Evolutionary conservation across 106 monocot genomes (phyloP).

Genomic region (Dioscorea dumetorum): DNA sequence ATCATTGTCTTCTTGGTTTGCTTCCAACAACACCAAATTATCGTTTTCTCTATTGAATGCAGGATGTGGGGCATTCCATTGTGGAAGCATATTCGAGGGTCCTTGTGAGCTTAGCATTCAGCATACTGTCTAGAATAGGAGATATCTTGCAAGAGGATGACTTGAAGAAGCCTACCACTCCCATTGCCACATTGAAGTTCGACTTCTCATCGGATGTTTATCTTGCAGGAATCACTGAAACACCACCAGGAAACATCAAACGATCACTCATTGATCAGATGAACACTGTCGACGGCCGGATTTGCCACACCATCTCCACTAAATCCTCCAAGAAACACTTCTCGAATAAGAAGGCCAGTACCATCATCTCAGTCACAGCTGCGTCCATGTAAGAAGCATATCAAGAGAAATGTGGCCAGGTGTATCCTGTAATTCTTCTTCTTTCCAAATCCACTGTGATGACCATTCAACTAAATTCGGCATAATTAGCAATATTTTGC

Average conservation of each 20-base stretch:
- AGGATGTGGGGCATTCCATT: slow-evolving; percentile 85
- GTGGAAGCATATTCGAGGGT: slow-evolving; percentile 91
- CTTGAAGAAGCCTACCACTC: slow-evolving; percentile 69
- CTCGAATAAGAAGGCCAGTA: too few relatives aligned
- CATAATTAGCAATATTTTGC: too few relatives aligned
- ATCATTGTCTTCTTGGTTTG: background rate
- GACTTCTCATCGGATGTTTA: slow-evolving; percentile 82
- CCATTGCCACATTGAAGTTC: slow-evolving; percentile 64
- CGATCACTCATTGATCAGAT: slow-evolving; percentile 89
- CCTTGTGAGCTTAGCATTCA: slow-evolving; percentile 66
- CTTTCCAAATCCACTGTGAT: too few relatives aligned
- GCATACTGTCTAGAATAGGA: slow-evolving; percentile 77
- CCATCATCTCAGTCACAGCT: too few relatives aligned
- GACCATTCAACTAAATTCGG: too few relatives aligned
- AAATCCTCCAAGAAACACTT: too few relatives aligned
- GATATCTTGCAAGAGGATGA: slow-evolving; percentile 92
- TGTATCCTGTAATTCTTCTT: too few relatives aligned
- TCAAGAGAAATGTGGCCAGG: too few relatives aligned
- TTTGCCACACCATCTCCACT: background rate
- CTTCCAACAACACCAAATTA: background rate
- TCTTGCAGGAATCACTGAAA: slow-evolving; percentile 78
- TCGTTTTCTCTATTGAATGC: background rate
- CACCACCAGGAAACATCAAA: slow-evolving; percentile 64
- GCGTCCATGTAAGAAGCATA: too few relatives aligned
- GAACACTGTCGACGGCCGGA: slow-evolving; percentile 55